phyloP scores from a whole-genome alignment of 352 stramenopile genomes.

The Phytophthora uliginosa region DNA sequence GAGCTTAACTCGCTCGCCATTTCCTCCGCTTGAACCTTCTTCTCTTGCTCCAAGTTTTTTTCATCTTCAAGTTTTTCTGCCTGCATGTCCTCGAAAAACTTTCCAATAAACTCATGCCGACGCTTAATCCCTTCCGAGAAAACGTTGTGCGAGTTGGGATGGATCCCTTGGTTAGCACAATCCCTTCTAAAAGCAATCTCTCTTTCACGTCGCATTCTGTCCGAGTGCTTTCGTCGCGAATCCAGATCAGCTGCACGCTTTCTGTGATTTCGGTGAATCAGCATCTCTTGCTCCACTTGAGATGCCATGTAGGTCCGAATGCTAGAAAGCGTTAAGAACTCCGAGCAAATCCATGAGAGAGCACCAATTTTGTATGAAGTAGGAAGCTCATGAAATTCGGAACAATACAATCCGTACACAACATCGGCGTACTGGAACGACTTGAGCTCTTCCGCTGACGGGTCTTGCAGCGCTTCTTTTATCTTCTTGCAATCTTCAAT shows the following conservation, averaged over 20 bases:
- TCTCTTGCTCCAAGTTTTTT: constrained; percentile 58
- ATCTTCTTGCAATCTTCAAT: constrained; percentile 65
- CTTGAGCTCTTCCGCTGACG: constrained; percentile 27
- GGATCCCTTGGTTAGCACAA: constrained; percentile 69
- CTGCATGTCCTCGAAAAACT: constrained; percentile 75
- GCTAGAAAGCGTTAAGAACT: constrained; percentile 70
- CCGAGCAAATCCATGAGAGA: constrained; percentile 72
- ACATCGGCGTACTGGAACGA: constrained; percentile 65
- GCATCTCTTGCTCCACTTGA: constrained; percentile 73
- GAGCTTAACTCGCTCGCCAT: constrained; percentile 51
- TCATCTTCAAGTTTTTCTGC: constrained; percentile 64
- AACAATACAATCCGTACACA: constrained; percentile 75
- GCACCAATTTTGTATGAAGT: constrained; percentile 70
- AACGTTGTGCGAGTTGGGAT: constrained; percentile 75
- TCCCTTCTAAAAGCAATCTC: constrained; percentile 68
- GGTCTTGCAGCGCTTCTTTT: constrained; percentile 39
- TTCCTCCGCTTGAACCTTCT: constrained; percentile 50
- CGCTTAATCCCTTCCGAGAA: constrained; percentile 73
- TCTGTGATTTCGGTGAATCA: constrained; percentile 56
- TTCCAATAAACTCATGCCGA: constrained; percentile 69
- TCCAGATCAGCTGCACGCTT: constrained; percentile 69
- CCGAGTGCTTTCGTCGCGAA: constrained; percentile 56
- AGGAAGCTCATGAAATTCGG: constrained; percentile 77
- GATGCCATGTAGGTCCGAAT: constrained; percentile 65
- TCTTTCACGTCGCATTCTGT: constrained; percentile 63